These are phyloP conservation scores for Nadsonia starkeyi-henricii DNA, from an alignment of 1,139 yeast genomes.

Conservation along the genomic window DNA sequence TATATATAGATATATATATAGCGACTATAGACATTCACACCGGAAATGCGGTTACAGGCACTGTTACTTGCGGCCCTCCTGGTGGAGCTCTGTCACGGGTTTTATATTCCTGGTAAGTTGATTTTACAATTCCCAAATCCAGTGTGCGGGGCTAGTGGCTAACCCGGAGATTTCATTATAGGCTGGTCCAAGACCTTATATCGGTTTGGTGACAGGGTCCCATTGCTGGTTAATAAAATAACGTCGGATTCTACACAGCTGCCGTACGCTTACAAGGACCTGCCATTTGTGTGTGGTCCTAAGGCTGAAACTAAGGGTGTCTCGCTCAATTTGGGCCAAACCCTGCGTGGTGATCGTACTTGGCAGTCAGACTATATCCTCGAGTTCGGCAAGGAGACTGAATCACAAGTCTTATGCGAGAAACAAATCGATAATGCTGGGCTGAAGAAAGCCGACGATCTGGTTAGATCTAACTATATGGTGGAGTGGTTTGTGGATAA, in stretches of 20 bases:
- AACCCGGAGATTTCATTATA: not conserved
- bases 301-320: conserved; percentile 65
- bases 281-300: conserved; percentile 16
- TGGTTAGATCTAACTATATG: conserved; percentile 68
- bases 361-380: conserved; percentile 82
- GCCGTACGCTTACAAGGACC: conserved; percentile 30
- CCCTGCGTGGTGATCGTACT: conserved; percentile 84
- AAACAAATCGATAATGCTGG: conserved; percentile 46
- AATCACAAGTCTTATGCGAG: conserved; percentile 54
- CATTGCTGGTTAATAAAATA: conserved; percentile 74
- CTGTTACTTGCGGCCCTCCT: not conserved
- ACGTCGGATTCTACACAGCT: conserved; percentile 39
- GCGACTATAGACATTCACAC: no score
- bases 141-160: no score
- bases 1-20: no score
- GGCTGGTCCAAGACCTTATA: conserved; percentile 93
- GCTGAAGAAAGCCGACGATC: conserved; percentile 58
- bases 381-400: conserved; percentile 56
- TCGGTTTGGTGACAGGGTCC: conserved; percentile 53
- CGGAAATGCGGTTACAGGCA: not conserved
- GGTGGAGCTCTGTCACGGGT: conserved; percentile 5
- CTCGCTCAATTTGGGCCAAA: conserved; percentile 79
- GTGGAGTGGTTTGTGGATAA: conserved; percentile 95
- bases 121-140: no score
- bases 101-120: conserved; percentile 13